Evolutionary conservation across 352 stramenopile species (phyloP).

Genomic region (Phytophthora tubulina): DNA sequence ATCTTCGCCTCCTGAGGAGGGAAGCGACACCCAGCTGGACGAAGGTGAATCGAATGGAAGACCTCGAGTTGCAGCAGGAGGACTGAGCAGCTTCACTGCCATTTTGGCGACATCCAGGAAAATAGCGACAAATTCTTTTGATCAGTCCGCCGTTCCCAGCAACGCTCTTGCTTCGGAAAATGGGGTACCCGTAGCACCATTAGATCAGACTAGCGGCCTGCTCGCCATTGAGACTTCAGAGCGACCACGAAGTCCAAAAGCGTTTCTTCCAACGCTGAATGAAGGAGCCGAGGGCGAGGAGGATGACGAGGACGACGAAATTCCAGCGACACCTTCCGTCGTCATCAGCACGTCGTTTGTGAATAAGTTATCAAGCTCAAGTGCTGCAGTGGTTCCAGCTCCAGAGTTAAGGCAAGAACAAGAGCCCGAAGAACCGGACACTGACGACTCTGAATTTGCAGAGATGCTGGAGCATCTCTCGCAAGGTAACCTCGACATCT

Average conservation of each 20-base stretch:
- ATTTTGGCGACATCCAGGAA: constrained; percentile 36
- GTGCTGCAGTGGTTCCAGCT: neutral
- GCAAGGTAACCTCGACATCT: constrained; percentile 34
- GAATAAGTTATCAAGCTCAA: constrained; percentile 15
- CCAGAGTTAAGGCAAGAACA: constrained; percentile 6
- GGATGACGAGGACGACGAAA: constrained; percentile 32
- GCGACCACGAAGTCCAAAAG: constrained; percentile 9
- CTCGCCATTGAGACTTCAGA: constrained; percentile 3
- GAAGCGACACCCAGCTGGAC: neutral
- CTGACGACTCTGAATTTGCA: constrained; percentile 28
- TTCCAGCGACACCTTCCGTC: constrained; percentile 26
- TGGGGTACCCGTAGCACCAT: neutral
- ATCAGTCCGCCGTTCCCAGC: neutral
- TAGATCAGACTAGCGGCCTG: neutral
- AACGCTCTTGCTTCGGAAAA: neutral
- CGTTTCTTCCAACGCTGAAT: constrained; percentile 28
- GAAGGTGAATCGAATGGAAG: constrained; percentile 11
- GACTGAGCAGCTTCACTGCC: constrained; percentile 33
- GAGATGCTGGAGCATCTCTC: constrained; percentile 51
- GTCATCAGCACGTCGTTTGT: neutral
- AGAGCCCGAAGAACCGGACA: constrained; percentile 14
- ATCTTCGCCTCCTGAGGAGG: constrained; percentile 1
- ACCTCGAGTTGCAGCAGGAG: constrained; percentile 10
- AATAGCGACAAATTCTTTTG: constrained; percentile 10
- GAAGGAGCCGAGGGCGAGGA: constrained; percentile 30